Evolutionary conservation across 2,329 filamentous ascomycete genomes (phyloP).

Genomic region (Daldinia eschscholtzii): DNA sequence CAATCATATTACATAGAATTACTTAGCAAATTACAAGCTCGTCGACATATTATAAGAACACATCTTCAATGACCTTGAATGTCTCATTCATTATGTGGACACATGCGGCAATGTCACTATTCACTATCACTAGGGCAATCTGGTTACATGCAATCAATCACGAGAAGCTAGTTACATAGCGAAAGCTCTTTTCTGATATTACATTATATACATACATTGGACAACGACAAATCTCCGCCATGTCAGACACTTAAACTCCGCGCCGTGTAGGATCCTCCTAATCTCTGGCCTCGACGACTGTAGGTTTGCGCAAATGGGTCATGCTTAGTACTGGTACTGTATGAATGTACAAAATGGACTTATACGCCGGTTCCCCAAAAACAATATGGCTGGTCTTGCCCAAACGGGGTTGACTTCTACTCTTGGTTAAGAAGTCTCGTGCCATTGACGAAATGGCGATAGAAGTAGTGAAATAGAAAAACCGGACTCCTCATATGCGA

Average conservation of each 20-base stretch:
- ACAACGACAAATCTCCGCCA: conserved; percentile 34
- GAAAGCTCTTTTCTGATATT: conserved; percentile 38
- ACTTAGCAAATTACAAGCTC: neutral
- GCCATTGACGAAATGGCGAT: conserved; percentile 16
- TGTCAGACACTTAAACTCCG: conserved; percentile 32
- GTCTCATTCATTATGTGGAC: neutral
- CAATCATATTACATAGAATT: neutral
- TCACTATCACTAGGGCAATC: neutral
- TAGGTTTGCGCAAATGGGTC: conserved; percentile 18
- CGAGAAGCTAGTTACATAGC: conserved; percentile 27
- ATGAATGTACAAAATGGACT: conserved; percentile 41
- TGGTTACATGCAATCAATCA: conserved; percentile 18
- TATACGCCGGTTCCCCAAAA: conserved; percentile 32
- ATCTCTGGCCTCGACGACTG: conserved; percentile 8
- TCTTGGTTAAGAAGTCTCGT: conserved; percentile 22
- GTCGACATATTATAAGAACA: neutral
- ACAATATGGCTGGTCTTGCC: conserved; percentile 18
- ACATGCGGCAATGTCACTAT: neutral
- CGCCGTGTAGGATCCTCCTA: conserved; percentile 14
- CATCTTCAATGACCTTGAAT: neutral
- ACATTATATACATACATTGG: conserved; percentile 43
- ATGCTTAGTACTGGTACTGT: conserved; percentile 27
- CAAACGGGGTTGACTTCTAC: neutral
- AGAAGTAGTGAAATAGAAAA: conserved; percentile 24
- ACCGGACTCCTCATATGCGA: conserved; percentile 46